These are phyloP conservation scores for Aspergillus ochraceus DNA, from an alignment of 2,329 filamentous ascomycete species.

Conservation along the genomic window DNA sequence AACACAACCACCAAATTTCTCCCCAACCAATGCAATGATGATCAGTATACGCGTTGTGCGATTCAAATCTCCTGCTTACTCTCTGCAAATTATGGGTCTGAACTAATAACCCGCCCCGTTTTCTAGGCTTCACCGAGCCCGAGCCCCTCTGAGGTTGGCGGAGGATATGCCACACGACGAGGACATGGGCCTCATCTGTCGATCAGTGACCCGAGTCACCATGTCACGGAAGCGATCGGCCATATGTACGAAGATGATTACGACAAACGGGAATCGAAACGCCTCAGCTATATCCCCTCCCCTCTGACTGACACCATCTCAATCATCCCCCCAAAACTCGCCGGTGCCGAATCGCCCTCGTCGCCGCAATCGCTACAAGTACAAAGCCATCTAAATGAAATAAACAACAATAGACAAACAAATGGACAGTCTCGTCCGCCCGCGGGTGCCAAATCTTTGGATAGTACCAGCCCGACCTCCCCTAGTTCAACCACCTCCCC, in stretches of 20 bases:
- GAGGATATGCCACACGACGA: conserved; percentile 53
- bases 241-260: conserved; percentile 83
- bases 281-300: conserved; percentile 70
- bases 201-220: conserved; percentile 86
- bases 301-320: conserved; percentile 46
- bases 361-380: conserved; percentile 29
- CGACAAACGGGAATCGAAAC: conserved; percentile 60
- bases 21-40: neutral
- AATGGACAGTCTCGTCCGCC: conserved; percentile 36
- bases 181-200: conserved; percentile 63
- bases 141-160: conserved; percentile 41
- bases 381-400: conserved; percentile 37
- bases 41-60: neutral
- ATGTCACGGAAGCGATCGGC: conserved; percentile 91
- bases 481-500: conserved; percentile 56
- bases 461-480: conserved; percentile 53
- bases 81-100: neutral
- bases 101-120: conserved; percentile 6
- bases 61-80: neutral
- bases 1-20: neutral
- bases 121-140: conserved; percentile 43
- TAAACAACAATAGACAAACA: conserved; percentile 21
- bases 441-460: conserved; percentile 36
- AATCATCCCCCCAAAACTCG: conserved; percentile 35
- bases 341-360: conserved; percentile 27